Percentiles rank a stretch among this genome's conserved stretches.
Evolutionary conservation across 2,329 filamentous ascomycete genomes (phyloP).

Genomic region (Sclerotinia spermophila): DNA sequence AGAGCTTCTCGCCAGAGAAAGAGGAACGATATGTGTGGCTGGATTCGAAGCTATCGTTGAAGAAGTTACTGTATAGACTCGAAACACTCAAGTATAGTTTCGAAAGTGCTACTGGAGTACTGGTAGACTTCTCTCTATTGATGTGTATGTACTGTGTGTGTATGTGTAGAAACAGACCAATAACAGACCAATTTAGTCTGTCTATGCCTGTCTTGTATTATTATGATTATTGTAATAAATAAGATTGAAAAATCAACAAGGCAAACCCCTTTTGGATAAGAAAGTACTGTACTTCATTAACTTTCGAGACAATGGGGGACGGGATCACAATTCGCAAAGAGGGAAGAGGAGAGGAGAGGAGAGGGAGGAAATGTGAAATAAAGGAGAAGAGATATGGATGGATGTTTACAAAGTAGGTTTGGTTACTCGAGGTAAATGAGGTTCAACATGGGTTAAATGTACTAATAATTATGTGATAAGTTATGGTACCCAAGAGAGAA

Average conservation of each 20-base stretch:
- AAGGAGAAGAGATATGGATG: background rate
- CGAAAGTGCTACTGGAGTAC: background rate
- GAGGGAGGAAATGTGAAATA: background rate
- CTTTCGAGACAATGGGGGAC: background rate
- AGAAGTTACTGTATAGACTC: background rate
- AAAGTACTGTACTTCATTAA: background rate
- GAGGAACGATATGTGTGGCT: background rate
- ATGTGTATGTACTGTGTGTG: no score
- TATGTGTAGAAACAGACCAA: background rate
- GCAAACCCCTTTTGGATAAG: background rate
- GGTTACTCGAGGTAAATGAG: conserved; percentile 15
- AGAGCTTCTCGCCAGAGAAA: background rate
- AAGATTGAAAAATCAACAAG: background rate
- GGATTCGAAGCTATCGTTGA: conserved; percentile 1
- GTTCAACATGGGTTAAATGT: conserved; percentile 14
- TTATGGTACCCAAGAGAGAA: background rate
- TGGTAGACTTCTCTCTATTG: background rate
- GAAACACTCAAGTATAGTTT: conserved; percentile 3
- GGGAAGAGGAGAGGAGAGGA: background rate
- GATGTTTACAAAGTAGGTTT: background rate
- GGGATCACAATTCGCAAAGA: conserved; percentile 4
- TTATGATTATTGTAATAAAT: background rate
- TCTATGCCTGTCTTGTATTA: background rate
- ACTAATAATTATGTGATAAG: background rate
- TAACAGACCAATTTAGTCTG: background rate